Evolutionary conservation across 176 grass and related monocot genomes (phyloP), one percentile per base, ranked within the genome.

Genomic region (Cenchrus fungigraminus): DNA sequence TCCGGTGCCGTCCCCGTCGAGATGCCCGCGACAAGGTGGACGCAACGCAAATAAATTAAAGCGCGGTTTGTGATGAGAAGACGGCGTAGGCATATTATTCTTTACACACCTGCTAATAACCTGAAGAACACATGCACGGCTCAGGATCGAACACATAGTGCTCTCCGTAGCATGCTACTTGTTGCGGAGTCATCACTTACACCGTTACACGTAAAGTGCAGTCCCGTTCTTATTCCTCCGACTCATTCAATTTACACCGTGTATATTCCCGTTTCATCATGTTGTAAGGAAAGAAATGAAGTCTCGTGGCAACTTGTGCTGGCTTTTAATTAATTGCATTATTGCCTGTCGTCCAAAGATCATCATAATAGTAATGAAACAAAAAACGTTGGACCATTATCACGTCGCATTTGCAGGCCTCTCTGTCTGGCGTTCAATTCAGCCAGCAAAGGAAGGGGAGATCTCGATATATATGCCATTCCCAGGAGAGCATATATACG

Each of bases 401-500:
- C 12, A 83, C 3, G 55, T 83, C 57, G 12, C 57, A 5, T 63
- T 49, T 29, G 6, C 8, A n/a, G 42, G 9, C 67, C n/a, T 57
- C 5, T 5, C 55, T 75, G 52, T 60, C 68, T 29, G 9, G 43
- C 68, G 61, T 73, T 63, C 22, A 74, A 62, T 63, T 60, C 3
- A 14, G 9, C 16, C 56, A 65, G 44, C 57, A 64, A 25, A 4
- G 37, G 6, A 64, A 51, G 3, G 22, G 45, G 29, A 65, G 29
- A 40, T 3, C 2, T 40, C 37, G 37, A 83, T 62, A 83, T 72
- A 83, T 62, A 83, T 72, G 56, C 70, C 70, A 40, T 28, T 31
- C 47, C 16, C 4, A 19, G 80, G 9, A 61, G 1, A 59, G n/a
- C 80, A 61, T 40, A 40, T 40, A 40, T 19, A 47, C 44, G 10